Base-by-base conservation (phyloP, 495 filamentous ascomycete species). In the Penicillium cosmopolitanum region DNA sequence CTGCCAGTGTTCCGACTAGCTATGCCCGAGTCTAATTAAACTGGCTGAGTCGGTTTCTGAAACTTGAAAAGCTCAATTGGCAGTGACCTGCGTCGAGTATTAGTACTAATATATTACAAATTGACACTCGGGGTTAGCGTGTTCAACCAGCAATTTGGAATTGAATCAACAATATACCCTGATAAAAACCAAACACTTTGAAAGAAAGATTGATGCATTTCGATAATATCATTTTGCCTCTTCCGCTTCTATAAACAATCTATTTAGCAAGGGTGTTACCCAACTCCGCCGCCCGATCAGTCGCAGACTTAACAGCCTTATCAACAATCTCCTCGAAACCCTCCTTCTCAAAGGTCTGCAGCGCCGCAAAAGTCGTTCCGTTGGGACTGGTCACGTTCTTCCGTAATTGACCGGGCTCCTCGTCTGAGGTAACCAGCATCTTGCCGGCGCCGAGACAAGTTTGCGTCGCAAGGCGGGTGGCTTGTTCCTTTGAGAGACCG, bases 381-480 rank as follows among this genome's bases (percentile, higher is more conserved):
- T 78, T 78, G 18, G 75, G 75, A 36, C 75, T 78, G 42, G 75
- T 78, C 15, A 78, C 75, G 36, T 78, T 78, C 68, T 76, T 74
- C 44, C 75, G 72, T 64, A 78, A 60, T 60, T 78, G 72, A 15
- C 66, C 40, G 0, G 75, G 73, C 47, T 64, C 64, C 44, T 78
- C 73, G 5, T 64, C 58, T 5, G 72, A 75, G 53, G 73, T 69
- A 21, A 68, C 66, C 25, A 78, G 61, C 75, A 78, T 78, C 61
- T 73, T 73, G 28, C 75, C 75, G 12, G 75, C 75, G 40, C 75
- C 75, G 5, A 76, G 70, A 51, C 75, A 78, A 18, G 75, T 78
- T 62, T 78, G 75, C 8, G 73, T 61, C 11, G 75, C 75, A 18
- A 78, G 47, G 4, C 73, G 72, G 36, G 73, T 78, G 15, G 75